Evolutionary conservation across 345 rosid genomes (phyloP), one percentile per base, ranked within the genome.

Genomic region (Brassica incana): DNA sequence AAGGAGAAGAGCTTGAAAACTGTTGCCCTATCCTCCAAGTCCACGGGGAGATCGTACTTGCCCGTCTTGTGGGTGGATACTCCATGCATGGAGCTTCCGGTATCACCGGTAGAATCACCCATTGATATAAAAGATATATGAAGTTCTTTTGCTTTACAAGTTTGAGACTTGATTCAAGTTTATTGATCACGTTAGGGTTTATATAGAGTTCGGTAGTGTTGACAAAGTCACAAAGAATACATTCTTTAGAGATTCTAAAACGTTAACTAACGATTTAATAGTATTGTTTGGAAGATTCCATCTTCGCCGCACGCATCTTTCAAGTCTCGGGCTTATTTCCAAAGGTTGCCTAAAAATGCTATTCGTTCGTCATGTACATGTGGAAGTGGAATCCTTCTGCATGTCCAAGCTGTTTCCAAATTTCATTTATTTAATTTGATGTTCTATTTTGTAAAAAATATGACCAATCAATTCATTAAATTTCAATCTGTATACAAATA

Each of bases 11-110:
- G 67, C 81, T 90, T 92, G 82, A 88, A 85, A 20, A 80, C 88
- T 33, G 65, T 89, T 3, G 97, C 90, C 67, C 88, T 90, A 78
- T 90, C 89, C 75, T 92, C 97, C 0, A 88, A 60, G 75, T 92
- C 91, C 8, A 92, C 91, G 0, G 95, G 93, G 0, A 89, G 76
- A 5, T 59, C 83, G 64, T 87, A 89, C 40, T 92, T 87, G 33
- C 90, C 93, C 0, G 90, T 77, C 2, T 54, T 69, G 30, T 89
- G 91, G 8, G 87, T 72, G 0, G 85, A 85, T 1, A 87, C 88
- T 73, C 89, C 90, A 73, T 92, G 90, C 91, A 85, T 85, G 74
- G 90, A 90, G 85, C 89, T 91, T 3, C 89, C 94, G 2, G 94
- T 89, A 9, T 84, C 83, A 9, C 75, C 84, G 16, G 2, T 72